Conservation (phyloP, 2,329 filamentous ascomycete species). For the Mycosphaerella sp. region DNA sequence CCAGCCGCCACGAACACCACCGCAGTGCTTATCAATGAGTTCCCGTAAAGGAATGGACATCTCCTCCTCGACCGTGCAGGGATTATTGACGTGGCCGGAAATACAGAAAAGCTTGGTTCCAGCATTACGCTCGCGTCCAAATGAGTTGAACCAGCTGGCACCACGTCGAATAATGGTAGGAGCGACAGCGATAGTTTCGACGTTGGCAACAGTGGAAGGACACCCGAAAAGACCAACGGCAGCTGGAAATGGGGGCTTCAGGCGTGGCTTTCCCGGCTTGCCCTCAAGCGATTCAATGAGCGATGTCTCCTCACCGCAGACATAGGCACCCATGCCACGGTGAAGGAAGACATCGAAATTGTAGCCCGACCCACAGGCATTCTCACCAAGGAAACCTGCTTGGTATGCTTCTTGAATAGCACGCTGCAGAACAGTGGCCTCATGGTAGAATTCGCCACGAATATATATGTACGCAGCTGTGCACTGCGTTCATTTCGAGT, state of each 20-base stretch:
- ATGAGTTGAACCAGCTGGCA: slow-evolving; percentile 84
- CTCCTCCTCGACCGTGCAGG: slow-evolving; percentile 95
- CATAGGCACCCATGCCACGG: slow-evolving; percentile 94
- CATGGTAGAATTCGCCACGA: slow-evolving; percentile 94
- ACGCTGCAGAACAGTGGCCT: slow-evolving; percentile 85
- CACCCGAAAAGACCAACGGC: slow-evolving; percentile 97
- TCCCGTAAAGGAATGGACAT: slow-evolving; percentile 97
- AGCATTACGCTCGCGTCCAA: slow-evolving; percentile 91
- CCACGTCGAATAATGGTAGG: slow-evolving; percentile 94
- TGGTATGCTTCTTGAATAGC: slow-evolving; percentile 98
- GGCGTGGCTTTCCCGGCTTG: slow-evolving; percentile 95
- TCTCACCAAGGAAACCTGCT: slow-evolving; percentile 93
- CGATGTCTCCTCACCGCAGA: slow-evolving; percentile 97
- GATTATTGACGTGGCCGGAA: slow-evolving; percentile 98
- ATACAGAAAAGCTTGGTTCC: slow-evolving; percentile 99
- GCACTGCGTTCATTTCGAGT: slow-evolving; percentile 42
- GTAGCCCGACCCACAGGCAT: slow-evolving; percentile 93
- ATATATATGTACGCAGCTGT: slow-evolving; percentile 99
- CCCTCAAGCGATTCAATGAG: slow-evolving; percentile 97
- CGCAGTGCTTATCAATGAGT: slow-evolving; percentile 97
- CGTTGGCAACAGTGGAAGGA: slow-evolving; percentile 95
- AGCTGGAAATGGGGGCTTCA: slow-evolving; percentile 98
- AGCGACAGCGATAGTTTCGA: slow-evolving; percentile 92
- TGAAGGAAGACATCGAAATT: slow-evolving; percentile 97
- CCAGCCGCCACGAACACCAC: slow-evolving; percentile 93